A percentile compares a stretch with the other conserved stretches of the same genome.
Conservation (phyloP, 176 grass and related monocot genomes). For the Eleusine indica region DNA sequence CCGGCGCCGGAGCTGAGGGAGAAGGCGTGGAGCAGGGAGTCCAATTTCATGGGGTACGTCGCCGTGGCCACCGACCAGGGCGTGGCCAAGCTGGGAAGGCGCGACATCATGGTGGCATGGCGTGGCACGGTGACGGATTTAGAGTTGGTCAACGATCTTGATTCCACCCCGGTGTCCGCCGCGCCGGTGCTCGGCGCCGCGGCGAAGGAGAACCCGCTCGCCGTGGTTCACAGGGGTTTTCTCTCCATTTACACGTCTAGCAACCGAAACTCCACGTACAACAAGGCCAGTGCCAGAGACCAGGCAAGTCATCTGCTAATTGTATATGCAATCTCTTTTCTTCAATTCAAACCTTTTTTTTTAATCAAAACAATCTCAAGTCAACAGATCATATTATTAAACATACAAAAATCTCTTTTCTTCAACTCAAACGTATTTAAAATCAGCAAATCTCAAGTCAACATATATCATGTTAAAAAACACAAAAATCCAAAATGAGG, state of each 20-base stretch:
- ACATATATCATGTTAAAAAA: too few relatives aligned
- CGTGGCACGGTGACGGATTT: conserved; percentile 17
- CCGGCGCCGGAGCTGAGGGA: not conserved
- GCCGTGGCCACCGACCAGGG: conserved; percentile 61
- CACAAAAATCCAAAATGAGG: too few relatives aligned
- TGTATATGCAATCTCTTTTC: too few relatives aligned
- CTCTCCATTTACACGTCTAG: conserved; percentile 51
- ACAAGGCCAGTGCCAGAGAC: conserved; percentile 52
- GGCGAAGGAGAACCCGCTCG: too few relatives aligned
- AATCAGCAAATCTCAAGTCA: too few relatives aligned
- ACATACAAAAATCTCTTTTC: too few relatives aligned
- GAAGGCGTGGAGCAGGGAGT: conserved; percentile 50
- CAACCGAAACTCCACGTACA: conserved; percentile 23
- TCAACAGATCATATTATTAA: too few relatives aligned
- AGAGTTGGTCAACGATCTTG: too few relatives aligned
- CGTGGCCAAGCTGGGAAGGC: conserved; percentile 46
- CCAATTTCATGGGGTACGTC: conserved; percentile 66
- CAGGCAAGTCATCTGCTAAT: conserved; percentile 36
- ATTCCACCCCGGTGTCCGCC: conserved; percentile 21
- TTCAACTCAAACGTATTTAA: too few relatives aligned
- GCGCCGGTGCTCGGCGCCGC: not conserved
- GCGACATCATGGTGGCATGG: conserved; percentile 67
- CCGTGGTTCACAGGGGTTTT: conserved; percentile 28
- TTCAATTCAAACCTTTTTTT: too few relatives aligned
- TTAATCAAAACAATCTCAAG: too few relatives aligned